Evolutionary conservation across 495 filamentous ascomycete genomes (phyloP).

Genomic region (Aspergillus homomorphus): DNA sequence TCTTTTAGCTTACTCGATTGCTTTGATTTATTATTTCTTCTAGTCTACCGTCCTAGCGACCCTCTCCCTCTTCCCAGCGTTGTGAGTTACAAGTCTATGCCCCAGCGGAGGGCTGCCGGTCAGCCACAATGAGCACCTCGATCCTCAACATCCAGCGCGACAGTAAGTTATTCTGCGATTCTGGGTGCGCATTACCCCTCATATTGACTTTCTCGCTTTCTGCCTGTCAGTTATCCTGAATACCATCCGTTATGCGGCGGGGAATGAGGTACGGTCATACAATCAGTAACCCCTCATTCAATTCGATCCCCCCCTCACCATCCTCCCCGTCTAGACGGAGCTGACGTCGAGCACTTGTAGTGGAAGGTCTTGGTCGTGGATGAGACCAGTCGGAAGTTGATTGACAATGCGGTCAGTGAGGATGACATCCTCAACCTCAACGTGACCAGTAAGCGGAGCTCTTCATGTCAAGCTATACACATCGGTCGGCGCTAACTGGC

Average conservation of each 20-base stretch:
- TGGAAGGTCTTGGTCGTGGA: slow-evolving; percentile 96
- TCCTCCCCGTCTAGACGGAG: slow-evolving; percentile 26
- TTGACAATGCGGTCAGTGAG: slow-evolving; percentile 85
- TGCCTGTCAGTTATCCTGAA: slow-evolving; percentile 53
- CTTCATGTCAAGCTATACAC: background rate
- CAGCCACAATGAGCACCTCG: slow-evolving; percentile 48
- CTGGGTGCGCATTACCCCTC: background rate
- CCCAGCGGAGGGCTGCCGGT: slow-evolving; percentile 34
- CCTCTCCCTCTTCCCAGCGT: background rate
- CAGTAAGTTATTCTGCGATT: slow-evolving; percentile 32
- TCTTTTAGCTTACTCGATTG: background rate
- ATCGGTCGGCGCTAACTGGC: slow-evolving; percentile 27
- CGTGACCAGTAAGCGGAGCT: slow-evolving; percentile 71
- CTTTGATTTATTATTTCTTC: background rate
- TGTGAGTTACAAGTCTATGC: slow-evolving; percentile 11
- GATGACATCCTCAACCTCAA: slow-evolving; percentile 95
- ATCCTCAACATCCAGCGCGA: slow-evolving; percentile 52
- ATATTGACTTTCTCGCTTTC: background rate
- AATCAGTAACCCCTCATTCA: background rate
- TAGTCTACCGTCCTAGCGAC: background rate
- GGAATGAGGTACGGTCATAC: slow-evolving; percentile 52
- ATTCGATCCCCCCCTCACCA: slow-evolving; percentile 9
- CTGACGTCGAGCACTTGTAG: slow-evolving; percentile 46
- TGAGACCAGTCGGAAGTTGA: slow-evolving; percentile 69
- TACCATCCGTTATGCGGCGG: slow-evolving; percentile 56